Evolutionary conservation across 768 basidiomycete genomes (phyloP), one percentile per base, ranked within the genome.

Genomic region (Macrocybe gigantea): DNA sequence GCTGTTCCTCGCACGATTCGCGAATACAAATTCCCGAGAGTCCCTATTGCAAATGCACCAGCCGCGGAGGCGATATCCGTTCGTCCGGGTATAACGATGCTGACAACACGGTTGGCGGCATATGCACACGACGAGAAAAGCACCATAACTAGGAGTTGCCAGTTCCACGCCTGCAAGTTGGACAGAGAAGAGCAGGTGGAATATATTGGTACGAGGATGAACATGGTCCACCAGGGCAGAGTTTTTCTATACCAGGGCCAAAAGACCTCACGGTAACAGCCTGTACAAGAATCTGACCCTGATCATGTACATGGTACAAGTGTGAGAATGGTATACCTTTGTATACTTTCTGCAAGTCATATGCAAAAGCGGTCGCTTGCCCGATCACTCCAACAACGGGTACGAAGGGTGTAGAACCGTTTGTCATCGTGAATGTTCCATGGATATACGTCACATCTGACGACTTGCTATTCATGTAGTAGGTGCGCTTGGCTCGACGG

Each of bases 11-110:
- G 73, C 49, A 83, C 71, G 12, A 85, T 64, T 12, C 88, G 77
- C 33, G 88, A 88, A 60, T 90, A 91, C n/a, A 82, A 58, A 58
- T 91, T 91, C 41, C 88, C 89, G 33, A 89, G 73, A n/a, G 83
- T 63, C 33, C 90, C 88, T 49, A 89, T 82, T 33, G 82, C 77
- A 54, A 89, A 76, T 14, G 90, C 87, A 13, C 90, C 89, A 52
- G 82, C 73, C 36, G 87, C 86, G 30, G 87, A 85, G 14, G 88
- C 80, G 47, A 91, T 77, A 63, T 88, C 85, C 8, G 82, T 78
- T 47, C 80, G 72, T 50, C 80, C 81, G 42, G 83, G 79, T 48
- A 91, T 67, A 48, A 78, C 73, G 13, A 75, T 55, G 49, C 79
- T 80, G 15, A 81, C 75, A 15, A 75, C 73, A 60, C 76, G 78